Conservation (phyloP, 352 stramenopile genomes). For the Globisporangium paddicum region DNA sequence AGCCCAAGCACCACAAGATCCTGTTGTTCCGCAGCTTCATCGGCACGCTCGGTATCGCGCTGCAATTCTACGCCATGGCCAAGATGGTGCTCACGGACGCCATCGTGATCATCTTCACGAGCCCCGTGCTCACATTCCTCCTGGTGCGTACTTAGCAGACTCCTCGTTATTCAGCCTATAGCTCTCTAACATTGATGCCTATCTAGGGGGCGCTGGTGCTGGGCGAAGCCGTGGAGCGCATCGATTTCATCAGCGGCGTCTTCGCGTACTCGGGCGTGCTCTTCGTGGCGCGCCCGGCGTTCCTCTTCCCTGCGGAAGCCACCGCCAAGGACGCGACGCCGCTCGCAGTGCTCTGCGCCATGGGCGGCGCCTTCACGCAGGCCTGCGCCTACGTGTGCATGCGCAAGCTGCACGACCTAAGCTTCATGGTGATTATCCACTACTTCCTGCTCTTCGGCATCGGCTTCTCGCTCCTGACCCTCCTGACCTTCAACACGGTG, state of each 20-base stretch:
- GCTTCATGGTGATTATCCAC: constrained; percentile 29
- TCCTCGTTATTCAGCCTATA: too few species aligned
- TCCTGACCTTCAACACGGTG: constrained; percentile 21
- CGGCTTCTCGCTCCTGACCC: constrained; percentile 19
- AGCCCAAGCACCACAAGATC: constrained; percentile 23
- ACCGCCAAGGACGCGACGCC: constrained; percentile 7
- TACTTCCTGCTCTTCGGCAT: constrained; percentile 38
- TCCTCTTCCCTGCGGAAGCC: constrained; percentile 34
- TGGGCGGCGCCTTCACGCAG: constrained; percentile 41
- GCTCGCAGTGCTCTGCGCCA: constrained; percentile 30
- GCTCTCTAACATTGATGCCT: neutral
- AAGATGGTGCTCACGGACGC: constrained; percentile 74
- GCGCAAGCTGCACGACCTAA: constrained; percentile 41
- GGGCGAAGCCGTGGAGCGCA: constrained; percentile 33
- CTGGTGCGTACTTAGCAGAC: constrained; percentile 19
- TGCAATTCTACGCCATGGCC: constrained; percentile 57
- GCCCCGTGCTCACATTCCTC: constrained; percentile 55
- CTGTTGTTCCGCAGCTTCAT: constrained; percentile 49
- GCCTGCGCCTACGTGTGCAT: constrained; percentile 49
- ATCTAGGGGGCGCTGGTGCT: constrained; percentile 38
- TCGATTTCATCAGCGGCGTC: constrained; percentile 39
- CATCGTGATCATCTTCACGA: constrained; percentile 66
- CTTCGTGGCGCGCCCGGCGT: constrained; percentile 52
- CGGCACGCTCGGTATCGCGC: constrained; percentile 43
- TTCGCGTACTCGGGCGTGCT: constrained; percentile 57